Percentiles rank a stretch among this genome's conserved stretches.
These are phyloP conservation scores for Trichoderma arundinaceum DNA, from an alignment of 2,329 filamentous ascomycete genomes.

Conservation along the genomic window DNA sequence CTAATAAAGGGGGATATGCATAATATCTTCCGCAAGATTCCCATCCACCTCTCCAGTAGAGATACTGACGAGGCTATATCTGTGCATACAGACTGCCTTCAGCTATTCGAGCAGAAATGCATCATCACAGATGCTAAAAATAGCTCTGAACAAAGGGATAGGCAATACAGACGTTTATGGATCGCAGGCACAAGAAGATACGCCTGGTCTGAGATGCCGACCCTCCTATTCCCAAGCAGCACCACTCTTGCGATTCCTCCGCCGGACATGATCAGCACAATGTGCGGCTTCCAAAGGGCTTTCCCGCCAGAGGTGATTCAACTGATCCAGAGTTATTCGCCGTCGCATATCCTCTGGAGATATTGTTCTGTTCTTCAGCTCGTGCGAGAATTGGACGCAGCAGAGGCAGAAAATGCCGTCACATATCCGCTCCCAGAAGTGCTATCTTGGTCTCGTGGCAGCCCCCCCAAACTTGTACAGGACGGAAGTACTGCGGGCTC, in stretches of 20 bases:
- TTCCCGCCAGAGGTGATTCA: neutral
- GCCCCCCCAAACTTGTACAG: neutral
- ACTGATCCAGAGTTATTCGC: neutral
- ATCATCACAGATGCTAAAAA: neutral
- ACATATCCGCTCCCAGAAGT: neutral
- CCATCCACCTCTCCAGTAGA: neutral
- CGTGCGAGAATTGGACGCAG: neutral
- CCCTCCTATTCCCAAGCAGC: neutral
- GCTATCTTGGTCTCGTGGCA: conserved; percentile 14
- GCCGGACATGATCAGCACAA: neutral
- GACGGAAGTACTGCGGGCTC: neutral
- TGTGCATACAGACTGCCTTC: conserved; percentile 14
- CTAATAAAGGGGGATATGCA: neutral
- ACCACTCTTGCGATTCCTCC: neutral
- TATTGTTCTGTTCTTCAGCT: conserved; percentile 2
- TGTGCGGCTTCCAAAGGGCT: neutral
- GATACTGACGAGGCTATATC: conserved; percentile 31
- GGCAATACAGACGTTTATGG: conserved; percentile 11
- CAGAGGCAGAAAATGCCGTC: neutral
- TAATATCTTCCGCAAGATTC: neutral
- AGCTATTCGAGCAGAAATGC: conserved; percentile 11
- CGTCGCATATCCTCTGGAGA: conserved; percentile 10
- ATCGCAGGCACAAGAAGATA: neutral
- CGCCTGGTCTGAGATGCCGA: neutral
- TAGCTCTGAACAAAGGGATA: neutral